phyloP scores from a whole-genome alignment of 2,329 filamentous ascomycete species.

The Nemania abortiva region DNA sequence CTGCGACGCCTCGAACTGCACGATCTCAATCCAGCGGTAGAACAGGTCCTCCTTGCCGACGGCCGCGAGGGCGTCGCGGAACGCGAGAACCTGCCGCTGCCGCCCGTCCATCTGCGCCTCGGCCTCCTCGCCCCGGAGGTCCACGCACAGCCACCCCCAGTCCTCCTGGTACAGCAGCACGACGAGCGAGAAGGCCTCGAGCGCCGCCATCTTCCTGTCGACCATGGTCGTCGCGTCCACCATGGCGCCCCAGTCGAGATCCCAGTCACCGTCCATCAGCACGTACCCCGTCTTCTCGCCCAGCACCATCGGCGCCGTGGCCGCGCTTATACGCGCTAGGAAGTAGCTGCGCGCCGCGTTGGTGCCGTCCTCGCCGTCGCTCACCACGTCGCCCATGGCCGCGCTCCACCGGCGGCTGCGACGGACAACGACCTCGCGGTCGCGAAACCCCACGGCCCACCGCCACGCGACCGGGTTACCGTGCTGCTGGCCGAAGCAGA shows the following conservation, averaged over 20 bases:
- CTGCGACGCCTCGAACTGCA: conserved; percentile 85
- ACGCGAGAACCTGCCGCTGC: conserved; percentile 80
- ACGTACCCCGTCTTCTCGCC: conserved; percentile 87
- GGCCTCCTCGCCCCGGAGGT: conserved; percentile 59
- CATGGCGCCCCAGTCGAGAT: conserved; percentile 89
- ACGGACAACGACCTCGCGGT: conserved; percentile 83
- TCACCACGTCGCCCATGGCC: conserved; percentile 56
- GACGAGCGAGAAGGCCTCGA: conserved; percentile 77
- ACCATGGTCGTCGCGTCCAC: conserved; percentile 77
- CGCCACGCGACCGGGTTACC: conserved; percentile 80
- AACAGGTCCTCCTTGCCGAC: conserved; percentile 91
- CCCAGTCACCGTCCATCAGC: conserved; percentile 86
- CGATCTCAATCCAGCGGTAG: conserved; percentile 91
- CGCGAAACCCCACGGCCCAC: conserved; percentile 78
- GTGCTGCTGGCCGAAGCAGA: conserved; percentile 70
- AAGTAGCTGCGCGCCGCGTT: conserved; percentile 68
- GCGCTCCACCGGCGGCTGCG: conserved; percentile 80
- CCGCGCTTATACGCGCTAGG: conserved; percentile 72
- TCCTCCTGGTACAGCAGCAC: conserved; percentile 77
- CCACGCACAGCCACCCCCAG: conserved; percentile 78
- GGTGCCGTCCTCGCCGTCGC: conserved; percentile 35
- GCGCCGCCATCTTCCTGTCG: conserved; percentile 68
- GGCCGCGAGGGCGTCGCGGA: conserved; percentile 79
- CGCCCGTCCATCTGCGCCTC: conserved; percentile 65
- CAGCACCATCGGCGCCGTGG: conserved; percentile 75